phyloP scores from a whole-genome alignment of 2,329 filamentous ascomycete species.

The Exophiala oligosperma region DNA sequence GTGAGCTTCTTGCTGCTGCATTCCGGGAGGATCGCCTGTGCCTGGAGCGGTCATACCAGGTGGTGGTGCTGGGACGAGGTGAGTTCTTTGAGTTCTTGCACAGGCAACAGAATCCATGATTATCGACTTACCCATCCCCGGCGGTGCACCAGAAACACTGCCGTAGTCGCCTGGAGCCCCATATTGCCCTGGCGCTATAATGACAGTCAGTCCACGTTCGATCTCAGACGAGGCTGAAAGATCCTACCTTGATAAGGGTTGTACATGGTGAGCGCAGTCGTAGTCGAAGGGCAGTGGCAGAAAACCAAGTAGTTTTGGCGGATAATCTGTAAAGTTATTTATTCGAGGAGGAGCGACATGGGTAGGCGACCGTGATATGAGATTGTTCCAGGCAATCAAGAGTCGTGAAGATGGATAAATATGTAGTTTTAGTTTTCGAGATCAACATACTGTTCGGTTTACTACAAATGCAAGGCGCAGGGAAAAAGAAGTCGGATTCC shows the following conservation, averaged over 20 bases:
- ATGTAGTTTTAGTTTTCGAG: no score
- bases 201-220: not conserved
- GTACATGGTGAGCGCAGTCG: slow-evolving; percentile 9
- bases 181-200: slow-evolving; percentile 54
- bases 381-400: not conserved
- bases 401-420: no score
- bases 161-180: slow-evolving; percentile 73
- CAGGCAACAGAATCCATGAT: not conserved
- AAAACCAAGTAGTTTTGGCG: no score
- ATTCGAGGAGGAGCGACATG: no score
- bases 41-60: slow-evolving; percentile 77
- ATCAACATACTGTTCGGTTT: not conserved
- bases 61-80: slow-evolving; percentile 60
- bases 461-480: not conserved
- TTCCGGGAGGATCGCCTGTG: slow-evolving; percentile 73
- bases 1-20: slow-evolving; percentile 71
- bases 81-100: slow-evolving; percentile 13
- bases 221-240: not conserved
- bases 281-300: no score
- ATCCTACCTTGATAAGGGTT: slow-evolving; percentile 21
- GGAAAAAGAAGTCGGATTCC: not conserved
- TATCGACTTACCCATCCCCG: slow-evolving; percentile 71
- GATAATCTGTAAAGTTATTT: no score
- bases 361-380: not conserved
- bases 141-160: slow-evolving; percentile 71